A percentile compares a stretch with the other conserved stretches of the same genome.
Conservation (phyloP, 768 basidiomycete genomes). For the Suillus clintonianus region DNA sequence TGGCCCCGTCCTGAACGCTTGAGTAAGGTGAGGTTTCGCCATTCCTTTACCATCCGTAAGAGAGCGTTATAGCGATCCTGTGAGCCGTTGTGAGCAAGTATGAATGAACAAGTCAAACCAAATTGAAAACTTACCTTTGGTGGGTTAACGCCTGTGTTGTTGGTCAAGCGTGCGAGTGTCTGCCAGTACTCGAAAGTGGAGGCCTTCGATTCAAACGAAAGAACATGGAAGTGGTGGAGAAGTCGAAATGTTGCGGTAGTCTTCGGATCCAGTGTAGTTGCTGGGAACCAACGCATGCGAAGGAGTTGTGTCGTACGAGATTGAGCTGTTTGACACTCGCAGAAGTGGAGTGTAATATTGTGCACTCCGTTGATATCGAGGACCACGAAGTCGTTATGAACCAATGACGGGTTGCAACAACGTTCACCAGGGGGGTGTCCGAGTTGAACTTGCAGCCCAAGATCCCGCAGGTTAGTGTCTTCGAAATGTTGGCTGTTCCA, state of each 20-base stretch:
- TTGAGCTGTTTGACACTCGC: conserved; percentile 26
- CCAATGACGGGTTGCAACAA: too few relatives aligned
- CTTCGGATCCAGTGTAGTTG: conserved; percentile 26
- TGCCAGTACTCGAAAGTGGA: conserved; percentile 36
- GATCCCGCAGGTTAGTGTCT: too few relatives aligned
- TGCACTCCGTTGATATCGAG: too few relatives aligned
- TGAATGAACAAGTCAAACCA: too few relatives aligned
- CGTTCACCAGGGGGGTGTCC: too few relatives aligned
- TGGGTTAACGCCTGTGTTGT: conserved; percentile 29
- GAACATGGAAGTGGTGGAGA: too few relatives aligned
- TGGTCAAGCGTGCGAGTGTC: conserved; percentile 21
- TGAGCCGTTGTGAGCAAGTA: too few relatives aligned
- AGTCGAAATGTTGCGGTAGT: too few relatives aligned
- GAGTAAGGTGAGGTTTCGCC: conserved; percentile 12
- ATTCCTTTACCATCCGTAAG: conserved; percentile 11
- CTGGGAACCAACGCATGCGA: conserved; percentile 30
- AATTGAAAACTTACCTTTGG: conserved; percentile 11
- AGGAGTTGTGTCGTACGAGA: conserved; percentile 33
- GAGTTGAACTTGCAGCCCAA: too few relatives aligned
- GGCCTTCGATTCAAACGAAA: too few relatives aligned
- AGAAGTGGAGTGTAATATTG: conserved; percentile 32
- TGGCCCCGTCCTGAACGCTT: conserved; percentile 14
- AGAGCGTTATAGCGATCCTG: conserved; percentile 17
- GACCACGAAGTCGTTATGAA: too few relatives aligned
- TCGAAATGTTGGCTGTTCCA: too few relatives aligned